Evolutionary conservation across 2,329 filamentous ascomycete species (phyloP).

Genomic region (Berkeleyomyces rouxiae): DNA sequence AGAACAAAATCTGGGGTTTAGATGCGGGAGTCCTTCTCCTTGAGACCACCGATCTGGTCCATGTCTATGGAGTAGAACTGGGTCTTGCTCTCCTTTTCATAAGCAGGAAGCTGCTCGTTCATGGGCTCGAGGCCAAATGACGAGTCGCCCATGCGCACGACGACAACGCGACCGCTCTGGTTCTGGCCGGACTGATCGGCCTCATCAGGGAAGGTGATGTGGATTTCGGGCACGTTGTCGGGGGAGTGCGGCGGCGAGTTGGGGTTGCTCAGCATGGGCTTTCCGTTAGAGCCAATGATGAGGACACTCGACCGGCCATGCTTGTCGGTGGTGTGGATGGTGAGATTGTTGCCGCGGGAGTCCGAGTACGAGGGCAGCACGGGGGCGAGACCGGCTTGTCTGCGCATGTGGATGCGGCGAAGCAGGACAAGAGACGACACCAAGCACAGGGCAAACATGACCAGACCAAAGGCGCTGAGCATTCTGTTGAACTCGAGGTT

Average conservation of each 20-base stretch:
- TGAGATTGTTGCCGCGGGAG: constrained; percentile 32
- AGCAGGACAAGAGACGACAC: constrained; percentile 54
- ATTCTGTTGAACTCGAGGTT: constrained; percentile 55
- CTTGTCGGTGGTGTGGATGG: constrained; percentile 37
- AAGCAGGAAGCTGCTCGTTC: constrained; percentile 69
- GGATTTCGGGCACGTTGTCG: constrained; percentile 83
- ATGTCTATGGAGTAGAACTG: constrained; percentile 91
- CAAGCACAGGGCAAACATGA: constrained; percentile 55
- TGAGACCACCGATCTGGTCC: constrained; percentile 81
- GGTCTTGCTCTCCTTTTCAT: constrained; percentile 62
- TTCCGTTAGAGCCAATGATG: constrained; percentile 62
- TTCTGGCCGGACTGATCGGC: constrained; percentile 69
- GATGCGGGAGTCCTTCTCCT: constrained; percentile 55
- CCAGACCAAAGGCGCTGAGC: constrained; percentile 60
- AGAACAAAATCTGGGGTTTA: constrained; percentile 11
- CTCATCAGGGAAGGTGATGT: constrained; percentile 95
- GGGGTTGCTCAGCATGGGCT: constrained; percentile 59
- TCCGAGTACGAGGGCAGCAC: constrained; percentile 31
- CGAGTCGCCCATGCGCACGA: constrained; percentile 81
- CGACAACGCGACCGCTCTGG: constrained; percentile 73
- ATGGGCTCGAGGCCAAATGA: constrained; percentile 78
- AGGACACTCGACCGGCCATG: constrained; percentile 51
- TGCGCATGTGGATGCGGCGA: constrained; percentile 40
- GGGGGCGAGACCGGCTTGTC: constrained; percentile 28
- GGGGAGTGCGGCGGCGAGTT: constrained; percentile 59